Evolutionary conservation across 805 yeast species (phyloP).

Genomic region (Limtongia smithiae): DNA sequence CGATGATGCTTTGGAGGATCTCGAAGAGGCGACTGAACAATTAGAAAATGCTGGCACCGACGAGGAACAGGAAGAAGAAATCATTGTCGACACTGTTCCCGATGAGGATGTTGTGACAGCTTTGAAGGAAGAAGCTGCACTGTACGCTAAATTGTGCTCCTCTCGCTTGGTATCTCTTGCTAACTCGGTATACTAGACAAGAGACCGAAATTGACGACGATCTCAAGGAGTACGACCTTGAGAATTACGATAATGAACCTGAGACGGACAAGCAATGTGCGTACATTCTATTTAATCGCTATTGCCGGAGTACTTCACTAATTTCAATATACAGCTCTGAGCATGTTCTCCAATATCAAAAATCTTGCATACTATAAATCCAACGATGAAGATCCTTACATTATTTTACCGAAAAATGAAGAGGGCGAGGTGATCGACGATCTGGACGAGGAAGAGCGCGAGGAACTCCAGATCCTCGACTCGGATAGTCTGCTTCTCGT

Average conservation of each 20-base stretch:
- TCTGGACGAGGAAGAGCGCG: slow-evolving; percentile 63
- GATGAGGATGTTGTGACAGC: slow-evolving; percentile 19
- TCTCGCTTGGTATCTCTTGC: too few species aligned
- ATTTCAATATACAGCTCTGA: slow-evolving; percentile 39
- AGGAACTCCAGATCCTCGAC: slow-evolving; percentile 81
- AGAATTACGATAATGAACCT: slow-evolving; percentile 72
- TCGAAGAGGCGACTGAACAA: slow-evolving; percentile 45
- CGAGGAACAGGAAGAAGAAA: slow-evolving; percentile 18
- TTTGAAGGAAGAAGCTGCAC: slow-evolving; percentile 6
- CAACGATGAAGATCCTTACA: slow-evolving; percentile 55
- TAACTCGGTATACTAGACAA: neutral
- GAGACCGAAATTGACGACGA: slow-evolving; percentile 58
- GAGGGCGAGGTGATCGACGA: slow-evolving; percentile 47
- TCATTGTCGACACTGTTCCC: slow-evolving; percentile 15
- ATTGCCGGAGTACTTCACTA: slow-evolving; percentile 37
- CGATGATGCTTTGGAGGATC: slow-evolving; percentile 66
- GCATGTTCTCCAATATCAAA: slow-evolving; percentile 46
- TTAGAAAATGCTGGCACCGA: slow-evolving; percentile 3
- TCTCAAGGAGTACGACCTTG: slow-evolving; percentile 81
- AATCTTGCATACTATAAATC: slow-evolving; percentile 41
- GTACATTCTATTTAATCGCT: slow-evolving; percentile 44
- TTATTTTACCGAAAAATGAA: slow-evolving; percentile 51
- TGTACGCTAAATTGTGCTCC: neutral
- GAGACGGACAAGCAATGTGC: slow-evolving; percentile 54
- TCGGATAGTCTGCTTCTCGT: slow-evolving; percentile 87